Conservation (phyloP, 805 yeast genomes). For the Lipomyces yamanashiensis region DNA sequence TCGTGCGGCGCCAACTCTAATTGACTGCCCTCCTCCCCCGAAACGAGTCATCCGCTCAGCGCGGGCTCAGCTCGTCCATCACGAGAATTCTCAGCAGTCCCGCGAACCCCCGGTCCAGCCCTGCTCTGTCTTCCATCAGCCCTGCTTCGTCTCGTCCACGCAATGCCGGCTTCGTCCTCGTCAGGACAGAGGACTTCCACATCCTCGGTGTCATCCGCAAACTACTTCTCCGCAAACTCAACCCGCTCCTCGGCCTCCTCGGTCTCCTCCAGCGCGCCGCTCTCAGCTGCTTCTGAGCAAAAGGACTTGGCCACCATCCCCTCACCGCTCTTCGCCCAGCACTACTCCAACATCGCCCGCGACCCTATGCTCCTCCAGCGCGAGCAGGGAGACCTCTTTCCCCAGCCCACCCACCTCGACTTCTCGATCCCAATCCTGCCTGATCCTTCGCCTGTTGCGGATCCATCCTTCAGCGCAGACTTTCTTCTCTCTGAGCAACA, state of each 20-base stretch:
- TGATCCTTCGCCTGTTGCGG: conserved; percentile 32
- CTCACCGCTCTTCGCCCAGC: neutral
- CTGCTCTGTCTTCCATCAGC: neutral
- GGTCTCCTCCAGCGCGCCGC: conserved; percentile 8
- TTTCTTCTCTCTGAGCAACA: neutral
- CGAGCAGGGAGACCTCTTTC: conserved; percentile 23
- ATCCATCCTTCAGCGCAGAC: conserved; percentile 17
- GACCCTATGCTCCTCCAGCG: neutral
- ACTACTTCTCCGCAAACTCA: conserved; percentile 5
- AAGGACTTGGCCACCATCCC: neutral
- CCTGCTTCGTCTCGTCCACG: too few relatives aligned
- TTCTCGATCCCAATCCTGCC: conserved; percentile 33
- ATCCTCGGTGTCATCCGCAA: conserved; percentile 1
- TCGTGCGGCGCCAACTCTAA: conserved; percentile 33
- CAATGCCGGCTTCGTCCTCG: conserved; percentile 11
- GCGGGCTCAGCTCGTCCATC: neutral
- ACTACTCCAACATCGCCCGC: neutral
- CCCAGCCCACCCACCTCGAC: conserved; percentile 23
- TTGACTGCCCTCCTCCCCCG: neutral
- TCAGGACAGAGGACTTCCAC: conserved; percentile 3
- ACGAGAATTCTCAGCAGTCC: neutral
- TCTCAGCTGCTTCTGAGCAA: neutral
- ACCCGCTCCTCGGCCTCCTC: conserved; percentile 13
- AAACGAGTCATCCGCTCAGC: neutral
- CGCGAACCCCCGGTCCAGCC: neutral